Base-by-base conservation (phyloP, 495 filamentous ascomycete genomes). In the Podospora sp. region DNA sequence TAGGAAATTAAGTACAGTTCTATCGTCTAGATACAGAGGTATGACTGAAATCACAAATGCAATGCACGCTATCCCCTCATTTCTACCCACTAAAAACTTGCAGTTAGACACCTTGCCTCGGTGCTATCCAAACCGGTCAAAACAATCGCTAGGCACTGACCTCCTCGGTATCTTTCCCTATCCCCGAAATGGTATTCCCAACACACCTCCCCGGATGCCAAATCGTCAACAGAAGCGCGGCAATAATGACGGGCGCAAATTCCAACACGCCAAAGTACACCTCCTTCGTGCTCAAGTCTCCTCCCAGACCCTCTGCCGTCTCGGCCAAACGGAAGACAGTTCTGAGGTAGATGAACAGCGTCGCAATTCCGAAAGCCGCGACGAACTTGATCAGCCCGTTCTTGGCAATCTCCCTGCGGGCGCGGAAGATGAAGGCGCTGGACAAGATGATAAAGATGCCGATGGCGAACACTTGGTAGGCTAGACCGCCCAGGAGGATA, bases 321-420 rank as follows among this genome's bases (percentile, higher is more conserved):
- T 87, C 85, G 7, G 83, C 84, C 51, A 88, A 73, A 67, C 85
- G 76, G 64, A 87, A 87, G 27, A 74, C 74, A 2, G 83, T 87
- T 22, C 86, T 69, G 65, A 87, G 60, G 72, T 83, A 86, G 1
- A 88, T 72, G 66, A 86, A 72, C 26, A 86, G 26, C 2, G 81
- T 81, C 16, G 81, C 78, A 6, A 74, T 59, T 3, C 76, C 67
- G 33, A 86, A 77, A 21, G 76, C 77, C 35, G 69, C 65, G 49
- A 79, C 63, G 62, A 85, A 85, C 21, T 25, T 24, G 18, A 26
- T 36, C 40, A 68, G 40, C 11, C 71, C 68, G 25, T 68, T 26
- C 29, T 21, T 22, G 18, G 21, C 18, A 49, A 70, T 65, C 60
- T 70, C 35, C 4, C 18, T 25, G 14, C 72, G 36, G 20, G 70